Percentiles rank a stretch among this genome's conserved stretches.
phyloP scores from a whole-genome alignment of 371 early-diverging fungal genomes.

The Haplosporangium sp. region DNA sequence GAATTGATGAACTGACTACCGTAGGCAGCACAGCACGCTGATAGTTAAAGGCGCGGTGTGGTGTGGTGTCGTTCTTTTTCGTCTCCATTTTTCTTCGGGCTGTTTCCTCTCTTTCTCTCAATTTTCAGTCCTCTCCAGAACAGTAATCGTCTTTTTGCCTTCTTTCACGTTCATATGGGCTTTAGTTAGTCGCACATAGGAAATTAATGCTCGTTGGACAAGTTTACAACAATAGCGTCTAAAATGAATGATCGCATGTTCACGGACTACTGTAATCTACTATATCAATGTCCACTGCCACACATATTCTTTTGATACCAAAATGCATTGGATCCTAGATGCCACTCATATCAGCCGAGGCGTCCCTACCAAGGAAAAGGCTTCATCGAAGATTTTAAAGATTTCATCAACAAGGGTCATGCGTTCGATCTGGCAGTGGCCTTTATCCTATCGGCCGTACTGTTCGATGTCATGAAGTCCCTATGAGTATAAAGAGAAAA shows the following conservation, averaged over 20 bases:
- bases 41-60: too few species aligned
- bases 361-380: slow-evolving; percentile 8
- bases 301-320: too few species aligned
- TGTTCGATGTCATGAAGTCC: slow-evolving; percentile 19
- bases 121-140: too few species aligned
- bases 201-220: too few species aligned
- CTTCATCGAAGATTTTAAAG: slow-evolving; percentile 14
- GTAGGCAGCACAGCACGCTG: too few species aligned
- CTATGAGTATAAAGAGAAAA: slow-evolving; percentile 12
- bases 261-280: neutral
- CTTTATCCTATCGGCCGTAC: slow-evolving; percentile 25
- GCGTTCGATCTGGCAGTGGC: slow-evolving; percentile 31
- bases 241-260: neutral
- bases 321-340: neutral
- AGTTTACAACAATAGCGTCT: neutral
- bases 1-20: too few species aligned
- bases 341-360: slow-evolving; percentile 5
- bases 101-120: too few species aligned
- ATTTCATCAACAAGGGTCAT: slow-evolving; percentile 26
- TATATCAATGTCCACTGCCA: neutral
- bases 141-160: too few species aligned
- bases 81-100: too few species aligned
- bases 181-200: too few species aligned
- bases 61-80: too few species aligned
- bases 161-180: too few species aligned